phyloP scores from a whole-genome alignment of 2,329 filamentous ascomycete species.

The Peltaster fructicola region DNA sequence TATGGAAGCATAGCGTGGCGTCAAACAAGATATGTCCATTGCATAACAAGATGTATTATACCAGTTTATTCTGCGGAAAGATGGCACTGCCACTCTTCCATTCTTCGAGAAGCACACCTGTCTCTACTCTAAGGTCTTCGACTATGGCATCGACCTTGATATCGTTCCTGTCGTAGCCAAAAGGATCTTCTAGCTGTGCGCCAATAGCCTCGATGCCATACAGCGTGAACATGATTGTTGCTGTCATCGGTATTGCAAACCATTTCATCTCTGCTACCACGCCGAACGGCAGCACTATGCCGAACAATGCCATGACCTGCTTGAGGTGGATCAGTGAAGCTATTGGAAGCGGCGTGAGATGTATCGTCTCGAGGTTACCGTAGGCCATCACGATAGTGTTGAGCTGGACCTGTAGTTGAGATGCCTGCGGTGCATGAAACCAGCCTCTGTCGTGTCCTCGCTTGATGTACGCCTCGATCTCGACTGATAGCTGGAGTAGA shows the following conservation, averaged over 20 bases:
- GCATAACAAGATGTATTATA: too few relatives aligned
- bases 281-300: conserved; percentile 43
- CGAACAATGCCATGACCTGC: conserved; percentile 45
- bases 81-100: conserved; percentile 29
- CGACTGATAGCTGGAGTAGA: conserved; percentile 42
- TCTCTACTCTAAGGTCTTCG: conserved; percentile 40
- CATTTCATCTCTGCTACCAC: conserved; percentile 45
- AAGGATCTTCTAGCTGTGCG: conserved; percentile 46
- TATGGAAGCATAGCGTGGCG: conserved; percentile 2
- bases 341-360: conserved; percentile 45
- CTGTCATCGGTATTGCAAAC: conserved; percentile 42
- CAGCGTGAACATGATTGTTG: conserved; percentile 43
- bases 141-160: conserved; percentile 51
- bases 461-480: conserved; percentile 43
- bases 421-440: conserved; percentile 42
- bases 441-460: conserved; percentile 37
- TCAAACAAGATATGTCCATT: too few relatives aligned
- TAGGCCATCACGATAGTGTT: conserved; percentile 40
- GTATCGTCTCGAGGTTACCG: conserved; percentile 47
- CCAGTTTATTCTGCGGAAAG: too few relatives aligned
- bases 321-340: conserved; percentile 48
- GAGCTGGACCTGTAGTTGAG: conserved; percentile 39
- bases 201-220: conserved; percentile 49
- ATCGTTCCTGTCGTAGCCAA: conserved; percentile 47
- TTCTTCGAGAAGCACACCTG: conserved; percentile 39